phyloP scores from a whole-genome alignment of 192 early-diverging fungal genomes.

The Spizellomyces sp. region DNA sequence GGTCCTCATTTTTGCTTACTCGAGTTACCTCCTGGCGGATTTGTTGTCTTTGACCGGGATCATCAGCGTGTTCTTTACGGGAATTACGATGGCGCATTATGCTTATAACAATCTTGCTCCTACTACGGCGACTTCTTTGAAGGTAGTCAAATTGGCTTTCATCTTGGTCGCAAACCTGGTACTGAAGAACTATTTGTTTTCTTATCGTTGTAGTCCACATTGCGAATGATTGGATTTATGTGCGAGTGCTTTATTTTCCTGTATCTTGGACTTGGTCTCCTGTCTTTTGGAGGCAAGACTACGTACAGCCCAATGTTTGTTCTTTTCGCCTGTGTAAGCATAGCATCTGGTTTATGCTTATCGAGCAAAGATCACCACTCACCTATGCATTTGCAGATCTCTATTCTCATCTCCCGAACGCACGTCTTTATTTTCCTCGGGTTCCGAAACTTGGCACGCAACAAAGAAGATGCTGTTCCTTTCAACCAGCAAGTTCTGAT shows the following conservation, averaged over 20 bases:
- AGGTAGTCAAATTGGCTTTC: slow-evolving; percentile 10
- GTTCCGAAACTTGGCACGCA: slow-evolving; percentile 39
- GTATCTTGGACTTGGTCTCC: slow-evolving; percentile 61
- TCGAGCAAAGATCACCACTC: slow-evolving; percentile 3
- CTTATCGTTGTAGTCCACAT: slow-evolving; percentile 37
- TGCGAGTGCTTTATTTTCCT: slow-evolving; percentile 65
- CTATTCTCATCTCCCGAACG: slow-evolving; percentile 54
- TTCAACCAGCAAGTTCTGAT: slow-evolving; percentile 55
- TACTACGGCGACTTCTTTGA: slow-evolving; percentile 37
- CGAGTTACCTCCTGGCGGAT: slow-evolving; percentile 58
- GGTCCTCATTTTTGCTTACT: slow-evolving; percentile 59
- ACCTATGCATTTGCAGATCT: slow-evolving; percentile 30
- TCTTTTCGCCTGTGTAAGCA: slow-evolving; percentile 49
- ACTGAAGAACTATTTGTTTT: neutral
- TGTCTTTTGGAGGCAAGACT: slow-evolving; percentile 54
- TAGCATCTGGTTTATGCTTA: neutral
- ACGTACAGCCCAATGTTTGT: slow-evolving; percentile 51
- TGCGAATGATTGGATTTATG: slow-evolving; percentile 51
- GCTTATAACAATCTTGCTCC: slow-evolving; percentile 51
- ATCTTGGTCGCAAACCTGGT: neutral
- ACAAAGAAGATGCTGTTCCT: slow-evolving; percentile 39
- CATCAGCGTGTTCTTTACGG: slow-evolving; percentile 62
- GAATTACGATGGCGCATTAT: slow-evolving; percentile 64
- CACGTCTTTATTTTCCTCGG: slow-evolving; percentile 61
- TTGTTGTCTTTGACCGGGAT: slow-evolving; percentile 57